Evolutionary conservation across 31 red algal species (phyloP).

Genomic region (Porphyra umbilicalis): DNA sequence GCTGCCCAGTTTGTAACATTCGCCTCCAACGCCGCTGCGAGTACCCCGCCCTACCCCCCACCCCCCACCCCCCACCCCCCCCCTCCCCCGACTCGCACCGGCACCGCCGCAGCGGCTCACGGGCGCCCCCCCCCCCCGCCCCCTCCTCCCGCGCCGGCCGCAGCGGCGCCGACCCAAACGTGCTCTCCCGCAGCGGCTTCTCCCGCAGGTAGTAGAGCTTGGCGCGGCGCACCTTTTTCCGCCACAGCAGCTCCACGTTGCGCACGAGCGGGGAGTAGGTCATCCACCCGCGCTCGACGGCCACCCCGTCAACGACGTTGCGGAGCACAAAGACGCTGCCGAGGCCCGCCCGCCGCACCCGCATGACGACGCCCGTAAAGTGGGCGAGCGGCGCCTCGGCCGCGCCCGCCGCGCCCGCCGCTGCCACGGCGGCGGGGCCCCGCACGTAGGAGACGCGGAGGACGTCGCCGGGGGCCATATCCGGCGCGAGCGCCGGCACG

Average conservation of each 20-base stretch:
- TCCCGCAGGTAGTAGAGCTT: constrained; percentile 59
- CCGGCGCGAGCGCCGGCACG: constrained; percentile 11
- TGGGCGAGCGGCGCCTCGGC: background rate
- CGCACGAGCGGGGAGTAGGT: constrained; percentile 28
- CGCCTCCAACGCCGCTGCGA: too few relatives aligned
- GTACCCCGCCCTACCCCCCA: too few relatives aligned
- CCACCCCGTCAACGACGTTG: constrained; percentile 51
- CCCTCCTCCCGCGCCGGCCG: background rate
- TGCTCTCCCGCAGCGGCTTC: constrained; percentile 24
- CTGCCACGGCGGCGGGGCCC: background rate
- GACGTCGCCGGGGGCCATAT: constrained; percentile 9
- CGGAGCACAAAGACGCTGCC: constrained; percentile 33
- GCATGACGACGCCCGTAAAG: constrained; percentile 47
- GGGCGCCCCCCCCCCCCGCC: background rate
- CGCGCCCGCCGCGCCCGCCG: background rate
- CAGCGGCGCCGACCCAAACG: constrained; percentile 6
- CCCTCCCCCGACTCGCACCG: background rate
- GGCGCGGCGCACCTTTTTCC: constrained; percentile 4
- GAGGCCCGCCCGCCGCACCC: constrained; percentile 6
- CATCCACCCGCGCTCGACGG: constrained; percentile 36
- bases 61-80: too few relatives aligned
- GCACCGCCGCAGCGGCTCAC: background rate
- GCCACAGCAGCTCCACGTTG: constrained; percentile 18
- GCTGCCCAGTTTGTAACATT: too few relatives aligned
- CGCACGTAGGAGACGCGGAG: constrained; percentile 25